A percentile compares a stretch with the other conserved stretches of the same genome.
Conservation (phyloP, 1,284 basidiomycete genomes). For the Chondrostereum purpureum region DNA sequence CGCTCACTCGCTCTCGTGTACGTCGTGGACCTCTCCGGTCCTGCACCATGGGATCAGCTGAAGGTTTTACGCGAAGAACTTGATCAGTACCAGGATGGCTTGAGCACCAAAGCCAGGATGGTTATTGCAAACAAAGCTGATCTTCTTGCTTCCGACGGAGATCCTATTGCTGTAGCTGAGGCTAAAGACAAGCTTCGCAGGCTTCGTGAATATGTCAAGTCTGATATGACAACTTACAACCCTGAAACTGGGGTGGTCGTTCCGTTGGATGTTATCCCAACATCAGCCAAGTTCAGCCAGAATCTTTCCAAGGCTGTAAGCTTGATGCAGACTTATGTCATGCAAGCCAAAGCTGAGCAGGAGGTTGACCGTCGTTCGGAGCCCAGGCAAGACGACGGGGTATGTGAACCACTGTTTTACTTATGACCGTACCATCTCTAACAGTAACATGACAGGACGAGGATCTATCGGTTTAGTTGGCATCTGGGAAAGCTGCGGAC, state of each 20-base stretch:
- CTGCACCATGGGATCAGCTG: slow-evolving; percentile 74
- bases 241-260: slow-evolving; percentile 25
- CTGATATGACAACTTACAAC: background rate
- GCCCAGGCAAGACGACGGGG: background rate
- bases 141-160: slow-evolving; percentile 49
- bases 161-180: slow-evolving; percentile 38
- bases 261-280: slow-evolving; percentile 62
- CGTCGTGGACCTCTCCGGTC: slow-evolving; percentile 81
- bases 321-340: slow-evolving; percentile 43
- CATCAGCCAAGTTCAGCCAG: slow-evolving; percentile 77
- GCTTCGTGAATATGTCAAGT: slow-evolving; percentile 49
- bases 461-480: no score
- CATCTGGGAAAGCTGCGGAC: no score
- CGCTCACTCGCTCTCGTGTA: slow-evolving; percentile 87
- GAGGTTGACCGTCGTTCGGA: background rate
- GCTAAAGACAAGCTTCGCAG: slow-evolving; percentile 52
- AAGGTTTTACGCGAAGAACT: slow-evolving; percentile 71
- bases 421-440: no score
- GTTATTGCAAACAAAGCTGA: slow-evolving; percentile 97
- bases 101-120: slow-evolving; percentile 70
- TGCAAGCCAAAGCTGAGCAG: slow-evolving; percentile 12
- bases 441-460: no score
- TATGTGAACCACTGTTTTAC: background rate
- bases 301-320: slow-evolving; percentile 66
- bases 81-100: slow-evolving; percentile 77